Evolutionary conservation across 257 asterid genomes (phyloP).

Genomic region (Nicotiana sylvestris): DNA sequence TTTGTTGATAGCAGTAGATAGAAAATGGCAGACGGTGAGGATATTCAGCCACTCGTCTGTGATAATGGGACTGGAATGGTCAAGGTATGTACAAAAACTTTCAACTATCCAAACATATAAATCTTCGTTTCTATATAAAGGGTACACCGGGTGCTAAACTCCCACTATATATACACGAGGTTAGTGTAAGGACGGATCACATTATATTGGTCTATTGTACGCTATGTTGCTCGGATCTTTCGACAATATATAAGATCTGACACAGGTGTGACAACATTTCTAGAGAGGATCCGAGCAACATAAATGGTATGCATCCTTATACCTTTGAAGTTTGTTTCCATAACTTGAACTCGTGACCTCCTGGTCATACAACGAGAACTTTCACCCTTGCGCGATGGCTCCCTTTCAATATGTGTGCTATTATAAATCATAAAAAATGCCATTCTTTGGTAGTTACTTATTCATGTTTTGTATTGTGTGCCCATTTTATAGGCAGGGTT

Average conservation of each 20-base stretch:
- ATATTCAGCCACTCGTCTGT: slow-evolving; percentile 20
- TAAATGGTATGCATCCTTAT: neutral
- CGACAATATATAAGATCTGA: too few relatives aligned
- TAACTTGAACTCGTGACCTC: neutral
- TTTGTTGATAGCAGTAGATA: neutral
- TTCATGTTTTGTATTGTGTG: neutral
- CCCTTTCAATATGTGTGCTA: neutral
- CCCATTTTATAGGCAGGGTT: slow-evolving; percentile 24
- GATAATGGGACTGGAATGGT: slow-evolving; percentile 19
- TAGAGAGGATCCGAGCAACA: too few relatives aligned
- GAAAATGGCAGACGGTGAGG: slow-evolving; percentile 18
- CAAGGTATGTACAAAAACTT: neutral
- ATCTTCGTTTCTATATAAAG: neutral
- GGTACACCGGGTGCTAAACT: neutral
- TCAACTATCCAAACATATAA: neutral
- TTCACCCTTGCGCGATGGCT: neutral
- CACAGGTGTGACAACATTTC: too few relatives aligned
- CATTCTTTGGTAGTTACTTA: neutral
- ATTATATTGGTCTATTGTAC: too few relatives aligned
- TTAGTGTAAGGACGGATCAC: neutral
- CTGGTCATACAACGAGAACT: neutral
- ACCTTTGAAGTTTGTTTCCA: neutral
- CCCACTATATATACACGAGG: too few relatives aligned
- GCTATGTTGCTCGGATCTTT: too few relatives aligned
- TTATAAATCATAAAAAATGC: neutral